Base-by-base conservation (phyloP, 495 filamentous ascomycete genomes). In the Friedmanniomyces simplex region DNA sequence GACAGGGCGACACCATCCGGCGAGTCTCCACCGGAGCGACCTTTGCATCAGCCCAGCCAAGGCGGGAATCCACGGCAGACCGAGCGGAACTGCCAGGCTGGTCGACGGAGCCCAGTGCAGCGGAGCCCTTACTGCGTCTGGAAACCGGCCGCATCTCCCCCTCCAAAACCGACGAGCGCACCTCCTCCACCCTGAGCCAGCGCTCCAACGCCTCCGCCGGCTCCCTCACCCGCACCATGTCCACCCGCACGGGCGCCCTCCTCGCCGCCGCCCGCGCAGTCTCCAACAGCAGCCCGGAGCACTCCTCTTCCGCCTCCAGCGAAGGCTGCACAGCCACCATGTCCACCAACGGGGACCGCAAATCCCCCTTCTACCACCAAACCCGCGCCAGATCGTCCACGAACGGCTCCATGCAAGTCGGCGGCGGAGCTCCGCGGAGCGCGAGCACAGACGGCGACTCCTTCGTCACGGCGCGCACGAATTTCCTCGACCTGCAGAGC, bases 381-480 rank as follows among this genome's bases (percentile, higher is more conserved):
- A 50, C 37, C 11, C 48, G 62, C 4, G 61, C 62, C 12, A 41
- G 60, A 43, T 66, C 69, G 3, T 60, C 67, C 13, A 68, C 67
- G 22, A 52, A 14, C 24, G 52, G 42, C 12, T 39, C 50, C 55
- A 28, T 34, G 52, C 37, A 52, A 26, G 30, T 24, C 42, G 52
- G 32, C 52, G 53, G 6, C 42, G 55, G 32, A 53, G 53, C 8
- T 42, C 26, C 51, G 50, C 36, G 36, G 12, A 62, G 54, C 32
- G 30, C 55, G 13, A 28, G 57, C 57, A 57, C 52, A 11, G 71
- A 72, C 45, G 59, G 78, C n/a, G 81, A 81, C 24, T 84, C 79
- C 49, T 89, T 84, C 66, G 81, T 77, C 37, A 89, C 87, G 0
- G 86, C 85, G 7, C 75, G 76, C 18, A 81, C 81, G 16, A 78